Evolutionary conservation across 305 asterid genomes (phyloP), one percentile per base, ranked within the genome.

Genomic region (Withania somnifera): DNA sequence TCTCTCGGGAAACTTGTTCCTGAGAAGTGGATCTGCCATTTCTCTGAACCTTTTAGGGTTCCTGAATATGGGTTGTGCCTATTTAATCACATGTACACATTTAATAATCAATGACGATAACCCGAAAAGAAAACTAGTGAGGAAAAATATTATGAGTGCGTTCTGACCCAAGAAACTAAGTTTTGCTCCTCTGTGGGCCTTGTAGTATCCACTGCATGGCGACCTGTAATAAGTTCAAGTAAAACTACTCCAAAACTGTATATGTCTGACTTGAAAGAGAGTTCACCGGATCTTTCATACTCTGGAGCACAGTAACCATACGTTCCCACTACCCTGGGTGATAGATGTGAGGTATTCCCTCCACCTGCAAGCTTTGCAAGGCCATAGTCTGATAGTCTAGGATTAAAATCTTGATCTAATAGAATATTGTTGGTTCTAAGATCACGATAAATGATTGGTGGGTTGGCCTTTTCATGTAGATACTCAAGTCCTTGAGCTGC

Each of bases 261-360:
- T 8, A 95, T 95, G 34, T 95, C 99, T 3, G 97, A 94, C 85
- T 93, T 95, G 28, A 84, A 56, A 3, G 98, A 89, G 51, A 90
- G 81, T 75, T 95, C 98, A 22, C 97, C 99, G 0, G 86, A 85
- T 51, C 90, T 87, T 86, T 94, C 98, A 15, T 93, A 95, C 79
- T 95, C 98, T 4, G 99, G 99, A 17, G 99, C 99, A 83, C 90
- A 81, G 58, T 95, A 94, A 47, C 99, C 98, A 2, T 80, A 80
- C 10, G 90, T 88, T 6, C 92, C 92, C 96, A 93, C 90, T 15
- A 93, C 93, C 60, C 89, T 84, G 2, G 92, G 89, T 19, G 91
- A 81, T 22, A 86, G 84, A 56, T 90, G 96, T 90, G 88, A 87
- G 83, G 82, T 93, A 61, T 84, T 86, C 6, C 93, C 90, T 50